These are phyloP conservation scores for Citrus unshiu DNA, from an alignment of 345 rosid species.

Conservation along the genomic window DNA sequence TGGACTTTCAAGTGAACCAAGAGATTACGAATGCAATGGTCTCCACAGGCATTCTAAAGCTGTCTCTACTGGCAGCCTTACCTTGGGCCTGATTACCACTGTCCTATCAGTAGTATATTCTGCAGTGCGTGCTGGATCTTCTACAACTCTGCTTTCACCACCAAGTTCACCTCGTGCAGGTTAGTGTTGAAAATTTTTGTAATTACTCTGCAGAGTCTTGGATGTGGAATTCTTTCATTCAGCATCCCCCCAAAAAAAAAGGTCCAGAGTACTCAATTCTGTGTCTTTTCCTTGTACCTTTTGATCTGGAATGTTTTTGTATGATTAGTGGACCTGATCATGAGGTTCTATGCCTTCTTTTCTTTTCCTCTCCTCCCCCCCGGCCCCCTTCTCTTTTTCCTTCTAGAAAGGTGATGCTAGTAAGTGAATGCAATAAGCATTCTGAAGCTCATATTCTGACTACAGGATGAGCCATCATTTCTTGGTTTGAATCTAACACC, in stretches of 20 bases:
- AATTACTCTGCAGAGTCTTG: neutral
- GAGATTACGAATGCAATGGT: conserved; percentile 90
- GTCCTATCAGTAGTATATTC: conserved; percentile 93
- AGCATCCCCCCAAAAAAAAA: neutral
- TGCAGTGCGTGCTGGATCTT: conserved; percentile 98
- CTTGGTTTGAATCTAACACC: conserved; percentile 1
- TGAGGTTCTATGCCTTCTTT: too few species aligned
- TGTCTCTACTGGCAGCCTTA: conserved; percentile 82
- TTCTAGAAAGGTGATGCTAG: neutral
- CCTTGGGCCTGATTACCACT: conserved; percentile 83
- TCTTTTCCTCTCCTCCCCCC: too few species aligned
- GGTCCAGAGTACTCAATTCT: neutral
- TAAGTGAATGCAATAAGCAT: neutral
- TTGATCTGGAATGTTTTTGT: neutral
- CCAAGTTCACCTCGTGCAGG: conserved; percentile 97
- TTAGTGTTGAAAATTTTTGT: conserved; percentile 12
- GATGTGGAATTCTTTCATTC: neutral
- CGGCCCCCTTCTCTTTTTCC: fast-evolving
- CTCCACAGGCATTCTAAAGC: conserved; percentile 92
- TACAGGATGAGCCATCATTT: neutral
- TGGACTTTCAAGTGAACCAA: conserved; percentile 96
- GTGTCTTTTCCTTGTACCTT: neutral
- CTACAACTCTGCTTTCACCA: conserved; percentile 76
- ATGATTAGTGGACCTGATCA: neutral
- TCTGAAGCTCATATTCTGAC: neutral